Base-by-base conservation (phyloP, 1,284 basidiomycete genomes). In the Caloboletus firmus region DNA sequence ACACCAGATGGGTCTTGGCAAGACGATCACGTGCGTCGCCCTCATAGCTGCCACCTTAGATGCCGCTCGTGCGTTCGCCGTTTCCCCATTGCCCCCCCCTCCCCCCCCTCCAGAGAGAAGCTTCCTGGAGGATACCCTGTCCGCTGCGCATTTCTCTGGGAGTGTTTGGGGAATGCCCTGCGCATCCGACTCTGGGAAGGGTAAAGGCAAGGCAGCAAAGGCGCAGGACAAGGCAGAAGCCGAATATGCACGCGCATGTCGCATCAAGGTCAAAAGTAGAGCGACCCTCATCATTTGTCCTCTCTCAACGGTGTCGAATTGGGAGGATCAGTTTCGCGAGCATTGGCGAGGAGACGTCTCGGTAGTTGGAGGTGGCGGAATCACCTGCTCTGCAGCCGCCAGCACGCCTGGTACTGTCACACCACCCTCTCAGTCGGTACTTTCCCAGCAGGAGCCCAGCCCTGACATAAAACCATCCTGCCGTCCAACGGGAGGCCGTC, bases 211-310 rank as follows among this genome's bases (percentile, higher is more conserved):
- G 72, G 79, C 74, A 55, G 76, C 77, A 45, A 83, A 80, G 59
- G 73, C 79, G 37, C 84, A 85, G 61, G 88, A 90, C 59, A 87
- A 81, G 63, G 74, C 80, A 22, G 85, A 89, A 55, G 80, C 82
- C n/a, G 81, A 84, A 41, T 85, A 87, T 60, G 75, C 79, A 13
- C 79, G 92, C 56, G 78, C 80, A 35, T 83, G 85, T 62, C 82
- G 89, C 24, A 85, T 97, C 63, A 89, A 89, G 69, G 74, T 79
- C 30, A 86, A 87, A 61, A 93, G 90, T 64, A 85, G 94, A 43
- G 97, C 90, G 9, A 98, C 97, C 1, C 75, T 99, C n/a, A 92
- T 99, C 61, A 84, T 99, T 26, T 98, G 97, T 63, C 97, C 97
- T 9, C 79, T 99, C 51, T 96, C 94, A 22, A 98, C 97, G 2